A percentile compares a stretch with the other conserved stretches of the same genome.
Evolutionary conservation across 148 eudicot species (phyloP).

Genomic region (Heliamphora exappendiculata): DNA sequence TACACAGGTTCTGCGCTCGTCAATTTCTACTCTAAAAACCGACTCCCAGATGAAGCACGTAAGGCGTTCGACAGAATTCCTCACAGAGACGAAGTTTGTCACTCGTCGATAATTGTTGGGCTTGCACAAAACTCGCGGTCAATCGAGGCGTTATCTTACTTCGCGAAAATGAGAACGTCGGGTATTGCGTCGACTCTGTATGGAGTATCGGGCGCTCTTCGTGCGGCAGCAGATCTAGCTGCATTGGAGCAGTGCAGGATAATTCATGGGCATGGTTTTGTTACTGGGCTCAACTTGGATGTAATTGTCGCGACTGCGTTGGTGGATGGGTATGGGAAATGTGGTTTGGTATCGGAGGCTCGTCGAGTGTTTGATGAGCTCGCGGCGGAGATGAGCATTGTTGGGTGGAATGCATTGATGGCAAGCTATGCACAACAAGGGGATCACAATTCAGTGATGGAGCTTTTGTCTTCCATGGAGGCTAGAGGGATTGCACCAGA

Average conservation of each 20-base stretch:
- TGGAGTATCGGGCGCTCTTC: conserved; percentile 54
- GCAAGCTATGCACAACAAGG: conserved; percentile 66
- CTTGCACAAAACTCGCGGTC: not conserved
- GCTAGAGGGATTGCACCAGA: conserved; percentile 35
- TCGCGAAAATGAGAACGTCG: not conserved
- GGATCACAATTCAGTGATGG: conserved; percentile 31
- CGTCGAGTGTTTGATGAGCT: conserved; percentile 45
- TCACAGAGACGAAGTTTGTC: conserved; percentile 45
- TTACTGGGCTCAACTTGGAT: not conserved
- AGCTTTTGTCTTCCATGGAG: conserved; percentile 37
- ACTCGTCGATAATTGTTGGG: conserved; percentile 51
- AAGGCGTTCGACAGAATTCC: conserved; percentile 66
- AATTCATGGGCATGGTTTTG: conserved; percentile 29
- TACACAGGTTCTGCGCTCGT: conserved; percentile 46
- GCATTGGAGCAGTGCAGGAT: conserved; percentile 59
- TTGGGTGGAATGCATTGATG: conserved; percentile 72
- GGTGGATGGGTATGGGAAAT: conserved; percentile 63
- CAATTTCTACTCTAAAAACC: conserved; percentile 34
- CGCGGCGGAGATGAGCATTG: conserved; percentile 1
- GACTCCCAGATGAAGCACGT: conserved; percentile 26
- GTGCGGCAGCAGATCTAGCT: conserved; percentile 42
- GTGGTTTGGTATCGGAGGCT: conserved; percentile 55
- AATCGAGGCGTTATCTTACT: not conserved
- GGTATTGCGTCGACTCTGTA: conserved; percentile 35
- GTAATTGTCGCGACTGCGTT: conserved; percentile 8